Evolutionary conservation across 169 alveolate species (phyloP), one percentile per base, ranked within the genome.

Genomic region (Plasmodium adleri): DNA sequence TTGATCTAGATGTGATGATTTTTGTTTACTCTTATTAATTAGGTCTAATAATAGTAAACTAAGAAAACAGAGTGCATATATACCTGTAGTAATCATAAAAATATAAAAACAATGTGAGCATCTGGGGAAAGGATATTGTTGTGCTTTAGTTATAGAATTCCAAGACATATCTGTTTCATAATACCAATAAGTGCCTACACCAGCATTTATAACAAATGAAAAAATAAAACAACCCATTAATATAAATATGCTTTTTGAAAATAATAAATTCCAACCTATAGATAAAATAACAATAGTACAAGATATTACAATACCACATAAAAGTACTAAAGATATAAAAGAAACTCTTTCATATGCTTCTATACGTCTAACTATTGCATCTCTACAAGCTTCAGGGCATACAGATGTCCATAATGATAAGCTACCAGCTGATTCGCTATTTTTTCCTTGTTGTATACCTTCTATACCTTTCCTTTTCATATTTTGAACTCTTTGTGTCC

Each of bases 291-390:
- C 52, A 28, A 78, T 60, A 3, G 78, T 52, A 47, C 89, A 78
- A 13, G 89, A 64, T 58, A 78, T 26, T 28, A 78, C 72, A 15
- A 78, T 78, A 0, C 67, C 76, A 49, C 89, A 78, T 24, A 78
- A 70, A 3, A 78, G 60, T 28, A 78, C 54, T 52, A 78, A 78
- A 13, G 89, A 78, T 12, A 78, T 64, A 70, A 78, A 78, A 1
- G 89, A 63, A 7, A 78, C 78, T 28, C 89, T 64, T 47, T 78
- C 89, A 58, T 78, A 78, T 15, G 89, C 75, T 78, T 78, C 89
- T 45, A 78, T 78, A 26, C 89, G 67, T 50, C 60, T 78, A 17
- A 64, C 67, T 47, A 78, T 78, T 9, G 89, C 75, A 12, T 78
- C 72, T 64, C 78, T 66, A 78, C 89, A 78, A 3, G 78, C 71